Base-by-base conservation (phyloP, 108 stramenopile genomes). In the Fistulifera pelliculosa region DNA sequence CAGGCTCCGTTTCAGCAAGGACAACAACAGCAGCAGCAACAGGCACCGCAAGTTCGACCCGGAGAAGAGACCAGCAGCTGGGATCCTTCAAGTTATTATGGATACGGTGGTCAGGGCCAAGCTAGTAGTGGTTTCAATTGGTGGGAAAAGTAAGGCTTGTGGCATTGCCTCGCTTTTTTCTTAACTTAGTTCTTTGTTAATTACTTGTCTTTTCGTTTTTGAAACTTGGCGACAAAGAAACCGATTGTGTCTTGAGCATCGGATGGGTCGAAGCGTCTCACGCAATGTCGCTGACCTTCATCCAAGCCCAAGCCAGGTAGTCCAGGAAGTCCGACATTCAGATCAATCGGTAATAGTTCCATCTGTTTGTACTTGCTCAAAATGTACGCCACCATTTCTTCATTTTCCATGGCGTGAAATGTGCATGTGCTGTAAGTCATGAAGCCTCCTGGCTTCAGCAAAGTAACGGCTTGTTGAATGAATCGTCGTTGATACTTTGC, bases 41-140 rank as follows among this genome's bases (percentile, higher is more conserved):
- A 64, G 50, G 61, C 23, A 40, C 60, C 28, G 39, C 63, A 70
- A 47, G 63, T 64, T 4, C 43, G 40, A 15, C 72, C 58, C 10
- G 60, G 61, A 1, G 68, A 68, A 44, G 64, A 64, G 27, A 60
- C 71, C 49, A 64, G 55, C 27, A 76, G 76, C 10, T 85, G 87
- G 83, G 76, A 85, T 67, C 72, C 67, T 25, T 57, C 61, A 16
- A 70, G 61, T 44, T 88, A 84, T 58, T 89, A 83, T 49, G 80
- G 85, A 24, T 50, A 70, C 17, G 52, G 49, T 48, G 58, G 50
- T 17, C 56, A 53, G 13, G 74, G 73, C 26, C 81, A 71, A 28
- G 81, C 70, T 22, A 21, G 19, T 45, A 80, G 90, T 31, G 90
- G 90, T 0, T 86, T 92, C 54, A 92, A 92, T 64, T 92, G 90